Base-by-base conservation (phyloP, 371 early-diverging fungal genomes). In the Chytridiales sp. region DNA sequence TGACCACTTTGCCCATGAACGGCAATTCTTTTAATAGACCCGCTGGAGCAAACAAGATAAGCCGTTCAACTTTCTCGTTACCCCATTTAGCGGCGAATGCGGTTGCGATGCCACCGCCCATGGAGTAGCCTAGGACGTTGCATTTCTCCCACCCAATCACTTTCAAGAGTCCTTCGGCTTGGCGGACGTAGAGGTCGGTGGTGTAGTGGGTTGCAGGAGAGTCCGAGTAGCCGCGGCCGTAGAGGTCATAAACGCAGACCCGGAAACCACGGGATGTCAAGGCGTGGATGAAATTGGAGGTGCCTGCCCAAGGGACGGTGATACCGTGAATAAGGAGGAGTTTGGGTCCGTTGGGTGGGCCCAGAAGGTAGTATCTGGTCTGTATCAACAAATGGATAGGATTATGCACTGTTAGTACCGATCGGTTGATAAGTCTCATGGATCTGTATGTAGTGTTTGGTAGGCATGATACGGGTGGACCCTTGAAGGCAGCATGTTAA, bases 281-380 rank as follows among this genome's bases (percentile, higher is more conserved):
- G 15, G 34, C 38, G 21, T 60, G 34, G 54, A 62, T 35, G 21
- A 66, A n/a, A n/a, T n/a, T n/a, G n/a, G n/a, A n/a, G n/a, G n/a
- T n/a, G n/a, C n/a, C n/a, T n/a, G n/a, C n/a, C n/a, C n/a, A n/a
- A n/a, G n/a, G n/a, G 42, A 35, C 36, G 19, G 76, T 59, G 46
- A 84, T 77, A 34, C 85, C 85, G 51, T 85, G 85, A 29, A 85
- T 65, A 15, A 85, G 69, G 6, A 79, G 72, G 24, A 85, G 5
- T n/a, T 67, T 70, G 36, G 66, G 57, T 1, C 85, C 85, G 24
- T 73, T 51, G 15, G 69, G 68, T 34, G 77, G 69, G 24, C 85
- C 85, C 44, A 79, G 68, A 13, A 73, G 35, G 72, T 76, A 82
- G 47, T 81, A 85, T 24, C 80, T 78, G 64, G 82, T 81, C 21